Conservation (phyloP, 441 rosid genomes). For the Populus hybrid region DNA sequence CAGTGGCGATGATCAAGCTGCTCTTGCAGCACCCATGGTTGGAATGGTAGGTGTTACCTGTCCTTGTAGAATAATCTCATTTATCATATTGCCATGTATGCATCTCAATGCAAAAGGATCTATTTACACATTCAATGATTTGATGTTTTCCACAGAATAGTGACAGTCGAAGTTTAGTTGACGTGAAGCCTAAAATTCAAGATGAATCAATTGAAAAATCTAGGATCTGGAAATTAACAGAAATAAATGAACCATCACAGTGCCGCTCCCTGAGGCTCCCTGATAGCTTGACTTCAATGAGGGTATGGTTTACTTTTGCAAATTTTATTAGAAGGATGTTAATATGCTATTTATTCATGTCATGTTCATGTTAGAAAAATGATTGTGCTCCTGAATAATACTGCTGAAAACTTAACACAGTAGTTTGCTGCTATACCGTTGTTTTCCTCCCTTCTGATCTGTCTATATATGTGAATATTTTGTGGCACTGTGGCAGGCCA, state of each 20-base stretch:
- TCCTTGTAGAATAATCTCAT: background rate
- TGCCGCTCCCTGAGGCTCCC: slow-evolving; percentile 79
- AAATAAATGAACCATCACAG: slow-evolving; percentile 72
- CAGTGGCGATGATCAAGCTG: slow-evolving; percentile 49
- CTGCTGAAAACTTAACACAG: background rate
- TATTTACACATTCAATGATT: background rate
- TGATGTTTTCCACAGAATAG: slow-evolving; percentile 37
- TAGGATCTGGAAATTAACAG: slow-evolving; percentile 74
- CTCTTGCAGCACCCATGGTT: slow-evolving; percentile 53
- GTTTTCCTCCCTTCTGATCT: background rate
- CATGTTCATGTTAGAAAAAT: background rate
- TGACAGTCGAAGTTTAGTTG: slow-evolving; percentile 52
- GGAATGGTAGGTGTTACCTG: slow-evolving; percentile 43
- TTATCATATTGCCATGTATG: background rate
- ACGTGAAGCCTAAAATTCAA: slow-evolving; percentile 64
- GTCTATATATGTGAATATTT: background rate
- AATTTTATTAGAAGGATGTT: background rate
- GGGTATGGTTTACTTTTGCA: slow-evolving; percentile 42
- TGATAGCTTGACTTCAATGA: slow-evolving; percentile 53
- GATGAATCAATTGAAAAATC: slow-evolving; percentile 67
- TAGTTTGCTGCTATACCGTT: background rate
- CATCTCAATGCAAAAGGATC: background rate
- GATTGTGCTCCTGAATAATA: background rate
- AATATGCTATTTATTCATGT: background rate
- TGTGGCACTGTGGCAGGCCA: background rate